Percentiles rank a stretch among this genome's conserved stretches.
Evolutionary conservation across 352 stramenopile genomes (phyloP).

Genomic region (Thraustotheca clavata): DNA sequence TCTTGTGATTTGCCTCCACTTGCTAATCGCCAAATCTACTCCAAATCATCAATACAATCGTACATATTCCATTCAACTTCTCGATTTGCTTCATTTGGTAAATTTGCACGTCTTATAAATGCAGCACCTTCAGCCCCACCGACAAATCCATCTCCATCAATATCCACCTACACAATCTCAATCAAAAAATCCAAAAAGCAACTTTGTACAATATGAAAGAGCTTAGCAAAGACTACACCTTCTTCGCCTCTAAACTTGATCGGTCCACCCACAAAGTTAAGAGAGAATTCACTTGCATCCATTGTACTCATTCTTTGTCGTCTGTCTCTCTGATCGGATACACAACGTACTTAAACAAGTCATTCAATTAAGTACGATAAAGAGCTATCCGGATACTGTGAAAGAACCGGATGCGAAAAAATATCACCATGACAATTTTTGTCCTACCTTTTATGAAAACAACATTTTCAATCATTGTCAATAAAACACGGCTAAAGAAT

Average conservation of each 20-base stretch:
- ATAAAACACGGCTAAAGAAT: too few species aligned
- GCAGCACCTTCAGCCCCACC: slow-evolving; percentile 60
- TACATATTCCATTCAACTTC: slow-evolving; percentile 33
- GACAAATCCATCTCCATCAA: slow-evolving; percentile 65
- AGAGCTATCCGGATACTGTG: not conserved
- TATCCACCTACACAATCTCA: slow-evolving; percentile 45
- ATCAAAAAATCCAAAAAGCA: not conserved
- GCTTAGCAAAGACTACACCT: slow-evolving; percentile 62
- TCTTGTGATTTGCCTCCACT: slow-evolving; percentile 83
- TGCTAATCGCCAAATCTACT: slow-evolving; percentile 75
- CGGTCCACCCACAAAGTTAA: slow-evolving; percentile 71
- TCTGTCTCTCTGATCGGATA: not conserved
- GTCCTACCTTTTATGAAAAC: not conserved
- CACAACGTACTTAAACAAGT: not conserved
- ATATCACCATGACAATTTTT: too few species aligned
- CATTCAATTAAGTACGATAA: not conserved
- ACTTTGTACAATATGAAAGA: slow-evolving; percentile 70
- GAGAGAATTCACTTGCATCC: slow-evolving; percentile 45
- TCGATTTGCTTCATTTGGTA: slow-evolving; percentile 79
- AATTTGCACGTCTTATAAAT: slow-evolving; percentile 67
- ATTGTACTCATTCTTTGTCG: not conserved
- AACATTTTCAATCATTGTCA: not conserved
- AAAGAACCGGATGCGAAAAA: too few species aligned
- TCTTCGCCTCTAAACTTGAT: slow-evolving; percentile 81
- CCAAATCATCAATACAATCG: not conserved